Base-by-base conservation (phyloP, 495 filamentous ascomycete species). In the Podospora pseudocomata region DNA sequence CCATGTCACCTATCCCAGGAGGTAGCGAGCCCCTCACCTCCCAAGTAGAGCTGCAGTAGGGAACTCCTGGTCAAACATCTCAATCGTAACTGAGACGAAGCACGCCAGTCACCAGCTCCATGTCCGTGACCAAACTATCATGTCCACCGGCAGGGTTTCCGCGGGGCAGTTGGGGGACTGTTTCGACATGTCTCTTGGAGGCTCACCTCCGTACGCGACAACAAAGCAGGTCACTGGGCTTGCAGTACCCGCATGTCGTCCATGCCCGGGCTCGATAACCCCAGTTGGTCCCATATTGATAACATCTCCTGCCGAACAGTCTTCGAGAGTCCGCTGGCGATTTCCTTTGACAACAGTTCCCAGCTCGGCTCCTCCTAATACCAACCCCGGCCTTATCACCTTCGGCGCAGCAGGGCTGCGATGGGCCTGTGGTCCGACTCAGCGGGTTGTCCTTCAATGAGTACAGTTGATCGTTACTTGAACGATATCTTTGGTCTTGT, bases 161-260 rank as follows among this genome's bases (percentile, higher is more conserved):
- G 56, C 56, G 56, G 56, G 26, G 19, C 3, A 19, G 5, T 23
- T 23, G 23, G 1, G 56, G 19, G 26, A 20, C 56, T 59, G 56
- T 16, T 49, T 49, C 39, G 13, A 13, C 15, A 49, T 49, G 2
- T 5, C 7, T 49, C 5, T 49, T 49, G 39, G 39, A 49, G 4
- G 30, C 30, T 49, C 39, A 49, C 39, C 39, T 49, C 39, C 39
- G 39, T 49, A 49, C 39, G 13, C 39, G 39, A 49, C 39, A 49
- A 49, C 19, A 32, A 32, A 7, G 11, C 6, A 59, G n/a, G 18
- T 59, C 59, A 28, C 27, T 61, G 23, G 32, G n/a, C 61, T 63
- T 44, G 61, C 61, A 28, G 61, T 15, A 49, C 32, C 7, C 30
- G 34, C 61, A 49, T 63, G 61, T 63, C 61, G 49, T 63, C 30